These are phyloP conservation scores for Chara braunii DNA, from an alignment of 139 green algal genomes.

Conservation along the genomic window DNA sequence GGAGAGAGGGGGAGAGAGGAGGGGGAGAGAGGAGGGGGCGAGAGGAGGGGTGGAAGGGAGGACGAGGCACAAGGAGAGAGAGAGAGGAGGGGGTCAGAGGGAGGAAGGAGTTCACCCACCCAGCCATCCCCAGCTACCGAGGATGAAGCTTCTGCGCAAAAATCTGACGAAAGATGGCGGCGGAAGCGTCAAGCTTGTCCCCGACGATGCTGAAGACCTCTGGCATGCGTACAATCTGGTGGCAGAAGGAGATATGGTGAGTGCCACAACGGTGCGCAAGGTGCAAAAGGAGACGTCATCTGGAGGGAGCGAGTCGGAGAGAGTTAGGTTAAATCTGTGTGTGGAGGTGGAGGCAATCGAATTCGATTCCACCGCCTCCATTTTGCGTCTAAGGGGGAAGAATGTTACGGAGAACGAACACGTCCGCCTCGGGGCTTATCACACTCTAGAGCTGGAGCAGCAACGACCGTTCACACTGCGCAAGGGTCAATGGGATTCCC, in stretches of 20 bases:
- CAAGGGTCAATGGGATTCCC: conserved; percentile 68
- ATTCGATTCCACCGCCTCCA: conserved; percentile 41
- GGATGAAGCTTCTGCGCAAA: conserved; percentile 33
- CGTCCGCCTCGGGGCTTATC: conserved; percentile 75
- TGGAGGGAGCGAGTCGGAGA: conserved; percentile 19
- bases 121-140: not conserved
- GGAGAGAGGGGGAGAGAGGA: not conserved
- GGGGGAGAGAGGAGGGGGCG: not conserved
- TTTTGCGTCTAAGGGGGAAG: conserved; percentile 36
- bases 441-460: conserved; percentile 85
- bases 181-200: conserved; percentile 25
- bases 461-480: conserved; percentile 68
- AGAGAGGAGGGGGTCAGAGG: not conserved
- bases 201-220: conserved; percentile 31
- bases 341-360: conserved; percentile 51
- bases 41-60: not conserved
- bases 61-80: not conserved
- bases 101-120: not conserved
- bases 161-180: conserved; percentile 18
- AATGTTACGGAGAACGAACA: conserved; percentile 79
- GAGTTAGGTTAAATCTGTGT: conserved; percentile 25
- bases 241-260: conserved; percentile 13
- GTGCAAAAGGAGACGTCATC: conserved; percentile 38
- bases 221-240: conserved; percentile 46
- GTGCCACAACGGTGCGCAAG: conserved; percentile 33